Evolutionary conservation across 2,329 filamentous ascomycete genomes (phyloP), one percentile per base, ranked within the genome.

Genomic region (Uncinocarpus reesii): DNA sequence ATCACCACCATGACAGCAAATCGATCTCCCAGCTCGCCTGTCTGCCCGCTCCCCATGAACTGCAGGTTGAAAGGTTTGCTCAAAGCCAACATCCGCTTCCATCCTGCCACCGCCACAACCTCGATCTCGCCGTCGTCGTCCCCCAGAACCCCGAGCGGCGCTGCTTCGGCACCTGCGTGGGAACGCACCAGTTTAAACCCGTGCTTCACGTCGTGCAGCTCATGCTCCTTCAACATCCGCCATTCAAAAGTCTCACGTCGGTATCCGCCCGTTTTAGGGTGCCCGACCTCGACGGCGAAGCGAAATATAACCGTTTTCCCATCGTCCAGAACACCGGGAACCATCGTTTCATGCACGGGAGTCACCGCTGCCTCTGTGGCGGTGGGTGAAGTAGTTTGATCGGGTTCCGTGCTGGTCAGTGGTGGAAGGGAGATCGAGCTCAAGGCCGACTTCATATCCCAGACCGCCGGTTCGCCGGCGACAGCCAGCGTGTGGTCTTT

Each of bases 21-120:
- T 44, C 26, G 28, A 24, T 49, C 47, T 34, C 47, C 47, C 31
- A 49, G 31, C 28, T 49, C 47, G 15, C 29, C 40, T 8, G 47
- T 49, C 23, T 11, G 10, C 7, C 40, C 47, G 21, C 38, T 43
- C 11, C 41, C 37, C 4, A 43, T n/a, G 13, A 49, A 49, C 11
- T 24, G 38, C 16, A 49, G 35, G 5, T 21, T 34, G 18, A 40
- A 38, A 8, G 47, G 34, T 23, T 49, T 49, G 13, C 26, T 40
- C 37, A 49, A 3, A 28, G 42, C 11, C 42, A 29, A 45, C 10
- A 21, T 8, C 21, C 20, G 18, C 42, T 45, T 45, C 42, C 42
- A 45, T 20, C 7, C 42, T 18, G 20, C 20, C 20, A 36, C 16
- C 15, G 42, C 42, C 24, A 45, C 31, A 26, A 26, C 29, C 7